Base-by-base conservation (phyloP, 495 filamentous ascomycete species). In the Chaetomium tenue region DNA sequence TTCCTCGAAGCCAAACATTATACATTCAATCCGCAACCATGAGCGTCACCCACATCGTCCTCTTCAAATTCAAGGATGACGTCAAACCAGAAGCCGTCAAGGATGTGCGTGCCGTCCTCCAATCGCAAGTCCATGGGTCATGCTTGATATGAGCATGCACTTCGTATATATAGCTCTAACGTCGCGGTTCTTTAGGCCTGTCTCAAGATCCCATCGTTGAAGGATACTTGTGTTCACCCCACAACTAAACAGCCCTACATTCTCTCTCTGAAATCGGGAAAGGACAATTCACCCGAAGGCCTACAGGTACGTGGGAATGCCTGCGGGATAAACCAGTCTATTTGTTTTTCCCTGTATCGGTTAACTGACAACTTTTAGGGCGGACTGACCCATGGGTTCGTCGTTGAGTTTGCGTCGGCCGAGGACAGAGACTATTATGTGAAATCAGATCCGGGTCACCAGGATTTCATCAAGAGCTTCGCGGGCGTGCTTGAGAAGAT, bases 201-300 rank as follows among this genome's bases (percentile, higher is more conserved):
- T 48, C 58, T 39, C 12, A 65, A 70, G 2, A 71, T 72, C 63
- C 64, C 81, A 5, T 69, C 70, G 1, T 61, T 83, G 28, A 77
- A 78, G 40, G 64, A 75, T 16, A 72, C 74, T 12, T 86, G 84
- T 73, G 25, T 83, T 0, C 81, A 84, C 57, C 80, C 83, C 6
- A 76, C 69, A 1, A 76, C 76, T 9, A 66, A 82, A 20, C 71
- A 76, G 28, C 81, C 80, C 0, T 91, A 91, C 68, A 85, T 92
- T 66, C 77, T 78, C 52, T 77, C 83, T 0, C 68, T 79, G 5
- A 83, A 78, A 0, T 89, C 86, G 3, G 88, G 89, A 0, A 73
- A 70, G 57, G 84, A 91, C 66, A 88, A 87, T 69, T 89, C 86
- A 1, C 74, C 75, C 0, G 89, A 91, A 73, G 87, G 84, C 6